Evolutionary conservation across 2,329 filamentous ascomycete genomes (phyloP).

Genomic region (Cladosporium sphaerospermum): DNA sequence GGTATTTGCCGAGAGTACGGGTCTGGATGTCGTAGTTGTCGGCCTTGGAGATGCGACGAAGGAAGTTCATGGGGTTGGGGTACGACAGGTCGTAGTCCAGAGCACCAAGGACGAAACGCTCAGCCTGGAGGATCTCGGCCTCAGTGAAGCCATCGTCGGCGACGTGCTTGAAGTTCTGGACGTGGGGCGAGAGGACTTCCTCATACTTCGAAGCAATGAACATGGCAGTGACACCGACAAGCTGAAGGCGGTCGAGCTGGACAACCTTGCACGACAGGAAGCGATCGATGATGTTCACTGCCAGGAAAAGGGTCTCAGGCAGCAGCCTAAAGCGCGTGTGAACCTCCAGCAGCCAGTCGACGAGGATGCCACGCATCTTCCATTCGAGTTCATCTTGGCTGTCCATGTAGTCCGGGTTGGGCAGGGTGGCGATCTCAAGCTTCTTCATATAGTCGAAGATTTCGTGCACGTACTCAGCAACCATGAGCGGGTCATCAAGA

Average conservation of each 20-base stretch:
- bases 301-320: constrained; percentile 91
- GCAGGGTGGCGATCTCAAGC: constrained; percentile 72
- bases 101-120: constrained; percentile 84
- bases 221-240: constrained; percentile 97
- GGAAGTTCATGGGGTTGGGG: constrained; percentile 99
- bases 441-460: constrained; percentile 95
- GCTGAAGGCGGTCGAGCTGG: constrained; percentile 88
- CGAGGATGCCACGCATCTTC: constrained; percentile 95
- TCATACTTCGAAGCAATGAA: constrained; percentile 99
- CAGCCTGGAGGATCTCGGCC: constrained; percentile 91
- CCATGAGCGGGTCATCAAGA: constrained; percentile 90
- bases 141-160: constrained; percentile 95
- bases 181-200: constrained; percentile 92
- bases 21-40: constrained; percentile 99
- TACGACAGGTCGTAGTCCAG: constrained; percentile 97
- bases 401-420: constrained; percentile 91
- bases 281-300: constrained; percentile 96
- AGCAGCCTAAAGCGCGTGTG: constrained; percentile 94
- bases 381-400: constrained; percentile 93
- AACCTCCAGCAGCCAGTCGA: constrained; percentile 98
- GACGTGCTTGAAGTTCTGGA: constrained; percentile 94
- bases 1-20: constrained; percentile 92
- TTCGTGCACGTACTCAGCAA: constrained; percentile 91
- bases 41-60: constrained; percentile 96
- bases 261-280: constrained; percentile 95